phyloP scores from a whole-genome alignment of 208 protist genomes.

The Angomonas desouzai region DNA sequence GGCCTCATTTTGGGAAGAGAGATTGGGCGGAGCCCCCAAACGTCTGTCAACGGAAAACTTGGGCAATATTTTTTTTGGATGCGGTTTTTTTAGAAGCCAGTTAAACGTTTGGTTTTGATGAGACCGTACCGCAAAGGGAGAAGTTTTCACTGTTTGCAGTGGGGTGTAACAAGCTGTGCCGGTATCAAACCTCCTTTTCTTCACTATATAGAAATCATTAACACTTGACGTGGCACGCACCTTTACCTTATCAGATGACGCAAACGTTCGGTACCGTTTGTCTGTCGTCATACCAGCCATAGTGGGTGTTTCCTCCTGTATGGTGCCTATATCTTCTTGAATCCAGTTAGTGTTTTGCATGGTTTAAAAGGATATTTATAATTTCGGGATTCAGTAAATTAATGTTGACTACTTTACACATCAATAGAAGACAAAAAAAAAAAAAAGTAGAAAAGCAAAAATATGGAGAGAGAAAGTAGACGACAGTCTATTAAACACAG shows the following conservation, averaged over 20 bases:
- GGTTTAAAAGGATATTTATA: too few relatives aligned
- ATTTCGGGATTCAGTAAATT: too few relatives aligned
- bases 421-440: too few relatives aligned
- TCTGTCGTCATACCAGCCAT: neutral
- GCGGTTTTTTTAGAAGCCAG: conserved; percentile 1
- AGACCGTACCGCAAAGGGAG: neutral
- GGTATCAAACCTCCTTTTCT: conserved; percentile 1
- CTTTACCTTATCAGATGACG: neutral
- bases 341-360: neutral
- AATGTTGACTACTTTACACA: too few relatives aligned
- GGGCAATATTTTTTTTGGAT: neutral
- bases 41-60: conserved; percentile 4
- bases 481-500: too few relatives aligned
- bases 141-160: neutral
- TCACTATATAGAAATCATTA: conserved; percentile 3
- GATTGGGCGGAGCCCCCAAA: neutral
- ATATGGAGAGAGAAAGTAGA: too few relatives aligned
- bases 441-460: too few relatives aligned
- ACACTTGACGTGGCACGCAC: neutral
- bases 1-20: neutral
- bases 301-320: neutral
- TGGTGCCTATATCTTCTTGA: neutral
- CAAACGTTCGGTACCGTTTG: neutral
- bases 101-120: conserved; percentile 6
- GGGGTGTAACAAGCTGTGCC: neutral